phyloP scores from a whole-genome alignment of 192 early-diverging fungal species.

The Coemansia sp. region DNA sequence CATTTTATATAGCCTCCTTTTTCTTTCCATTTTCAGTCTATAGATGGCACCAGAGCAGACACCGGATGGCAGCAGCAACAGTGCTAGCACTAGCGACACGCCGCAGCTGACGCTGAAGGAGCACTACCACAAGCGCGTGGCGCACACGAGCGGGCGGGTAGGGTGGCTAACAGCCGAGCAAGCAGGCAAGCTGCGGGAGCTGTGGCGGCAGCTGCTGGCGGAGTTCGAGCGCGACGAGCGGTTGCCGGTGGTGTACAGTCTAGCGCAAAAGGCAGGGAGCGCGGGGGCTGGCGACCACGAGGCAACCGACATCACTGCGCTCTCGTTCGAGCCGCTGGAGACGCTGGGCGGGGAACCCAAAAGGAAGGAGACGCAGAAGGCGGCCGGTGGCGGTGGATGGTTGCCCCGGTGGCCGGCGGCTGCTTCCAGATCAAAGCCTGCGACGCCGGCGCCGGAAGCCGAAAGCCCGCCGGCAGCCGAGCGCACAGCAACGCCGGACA shows the following conservation, averaged over 20 bases:
- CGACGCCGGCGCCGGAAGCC: background rate
- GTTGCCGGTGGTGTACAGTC: constrained; percentile 16
- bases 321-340: constrained; percentile 41
- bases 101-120: constrained; percentile 22
- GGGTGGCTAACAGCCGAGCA: constrained; percentile 43
- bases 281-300: background rate
- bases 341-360: constrained; percentile 21
- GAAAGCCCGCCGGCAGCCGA: background rate
- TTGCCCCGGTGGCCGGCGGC: background rate
- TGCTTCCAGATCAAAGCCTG: background rate
- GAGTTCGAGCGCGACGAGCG: constrained; percentile 26
- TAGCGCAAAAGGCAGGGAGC: constrained; percentile 3
- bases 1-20: no score
- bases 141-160: constrained; percentile 36
- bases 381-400: background rate
- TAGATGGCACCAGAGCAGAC: background rate
- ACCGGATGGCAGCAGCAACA: background rate
- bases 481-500: background rate
- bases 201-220: constrained; percentile 53
- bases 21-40: no score
- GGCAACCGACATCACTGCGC: constrained; percentile 11
- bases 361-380: background rate
- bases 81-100: no score
- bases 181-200: constrained; percentile 43
- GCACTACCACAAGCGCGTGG: constrained; percentile 27